Conservation (phyloP, 306 rosid species). For the Acacia acuminata region DNA sequence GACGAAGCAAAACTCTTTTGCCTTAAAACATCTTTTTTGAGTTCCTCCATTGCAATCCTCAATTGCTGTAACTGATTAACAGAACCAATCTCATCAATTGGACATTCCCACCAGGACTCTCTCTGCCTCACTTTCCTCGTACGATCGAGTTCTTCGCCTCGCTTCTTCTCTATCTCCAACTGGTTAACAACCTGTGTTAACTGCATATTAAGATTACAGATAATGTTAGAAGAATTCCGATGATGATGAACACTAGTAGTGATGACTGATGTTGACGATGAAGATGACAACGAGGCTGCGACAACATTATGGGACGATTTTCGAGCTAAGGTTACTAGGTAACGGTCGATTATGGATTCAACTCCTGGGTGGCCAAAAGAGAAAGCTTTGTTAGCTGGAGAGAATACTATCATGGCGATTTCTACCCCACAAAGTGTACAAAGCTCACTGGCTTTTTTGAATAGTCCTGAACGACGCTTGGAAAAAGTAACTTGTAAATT, state of each 20-base stretch:
- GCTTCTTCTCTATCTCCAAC: slow-evolving; percentile 27
- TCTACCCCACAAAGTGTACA: slow-evolving; percentile 37
- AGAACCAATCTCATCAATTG: slow-evolving; percentile 27
- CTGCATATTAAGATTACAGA: slow-evolving; percentile 22
- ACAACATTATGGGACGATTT: neutral
- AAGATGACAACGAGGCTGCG: neutral
- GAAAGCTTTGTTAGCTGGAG: slow-evolving; percentile 30
- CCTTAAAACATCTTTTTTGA: slow-evolving; percentile 23
- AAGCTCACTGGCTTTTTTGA: slow-evolving; percentile 41
- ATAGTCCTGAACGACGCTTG: slow-evolving; percentile 25
- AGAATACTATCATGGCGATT: slow-evolving; percentile 34
- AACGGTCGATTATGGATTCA: slow-evolving; percentile 27
- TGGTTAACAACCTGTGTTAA: slow-evolving; percentile 14
- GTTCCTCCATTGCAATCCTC: slow-evolving; percentile 27
- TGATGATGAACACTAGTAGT: neutral
- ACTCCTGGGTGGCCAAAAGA: slow-evolving; percentile 39
- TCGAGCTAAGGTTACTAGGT: neutral
- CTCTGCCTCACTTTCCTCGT: slow-evolving; percentile 19
- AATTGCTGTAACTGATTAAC: slow-evolving; percentile 18
- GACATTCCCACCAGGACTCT: slow-evolving; percentile 34
- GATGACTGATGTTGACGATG: neutral
- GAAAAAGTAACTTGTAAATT: slow-evolving; percentile 37
- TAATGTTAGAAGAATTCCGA: neutral
- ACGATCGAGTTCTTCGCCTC: slow-evolving; percentile 18
- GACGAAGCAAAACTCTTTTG: neutral